These are phyloP conservation scores for Camelina sativa DNA, from an alignment of 345 rosid genomes.

Conservation along the genomic window DNA sequence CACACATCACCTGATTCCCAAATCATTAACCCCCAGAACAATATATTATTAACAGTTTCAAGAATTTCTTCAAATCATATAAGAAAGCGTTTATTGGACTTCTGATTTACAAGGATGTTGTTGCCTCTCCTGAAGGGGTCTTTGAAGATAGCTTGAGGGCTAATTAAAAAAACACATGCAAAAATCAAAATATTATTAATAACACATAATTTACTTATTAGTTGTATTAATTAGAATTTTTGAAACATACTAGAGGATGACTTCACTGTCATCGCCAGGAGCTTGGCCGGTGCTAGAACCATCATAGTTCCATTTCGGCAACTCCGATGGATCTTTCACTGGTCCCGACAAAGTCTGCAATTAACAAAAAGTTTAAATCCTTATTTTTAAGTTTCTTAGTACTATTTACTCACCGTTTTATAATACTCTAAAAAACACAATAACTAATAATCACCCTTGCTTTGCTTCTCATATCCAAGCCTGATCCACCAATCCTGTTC, in stretches of 20 bases:
- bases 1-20: slow-evolving; percentile 68
- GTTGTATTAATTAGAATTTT: not conserved
- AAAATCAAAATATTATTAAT: not conserved
- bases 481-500: slow-evolving; percentile 80
- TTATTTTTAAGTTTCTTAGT: no score
- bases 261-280: slow-evolving; percentile 80
- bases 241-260: slow-evolving; percentile 63
- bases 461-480: slow-evolving; percentile 78
- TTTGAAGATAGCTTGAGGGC: slow-evolving; percentile 78
- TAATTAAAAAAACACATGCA: slow-evolving; percentile 18
- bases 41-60: slow-evolving; percentile 14
- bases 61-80: no score
- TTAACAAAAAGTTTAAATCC: not conserved
- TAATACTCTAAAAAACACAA: no score
- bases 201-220: not conserved
- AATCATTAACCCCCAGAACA: not conserved
- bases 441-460: slow-evolving; percentile 50
- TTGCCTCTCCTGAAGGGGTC: slow-evolving; percentile 77
- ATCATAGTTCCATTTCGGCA: slow-evolving; percentile 87
- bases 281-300: slow-evolving; percentile 86
- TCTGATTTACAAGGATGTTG: slow-evolving; percentile 66
- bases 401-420: not conserved
- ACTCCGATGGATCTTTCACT: slow-evolving; percentile 59
- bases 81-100: not conserved
- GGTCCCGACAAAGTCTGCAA: slow-evolving; percentile 65